phyloP scores from a whole-genome alignment of 768 basidiomycete species.

The Boletus bicolor region DNA sequence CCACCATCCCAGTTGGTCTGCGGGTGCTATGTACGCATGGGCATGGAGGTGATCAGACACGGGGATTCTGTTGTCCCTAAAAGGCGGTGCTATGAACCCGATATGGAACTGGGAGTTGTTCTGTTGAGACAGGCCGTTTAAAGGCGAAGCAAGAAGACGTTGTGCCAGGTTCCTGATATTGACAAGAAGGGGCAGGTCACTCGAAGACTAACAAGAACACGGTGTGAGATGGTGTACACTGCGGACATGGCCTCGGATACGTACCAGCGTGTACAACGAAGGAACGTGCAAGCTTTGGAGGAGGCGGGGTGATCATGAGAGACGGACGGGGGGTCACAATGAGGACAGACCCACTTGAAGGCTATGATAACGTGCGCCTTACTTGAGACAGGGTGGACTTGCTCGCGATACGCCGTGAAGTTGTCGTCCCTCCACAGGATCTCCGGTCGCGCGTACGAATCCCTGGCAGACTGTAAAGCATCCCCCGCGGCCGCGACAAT shows the following conservation, averaged over 20 bases:
- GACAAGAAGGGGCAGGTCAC: neutral
- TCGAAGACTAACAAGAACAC: constrained; percentile 33
- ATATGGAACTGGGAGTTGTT: neutral
- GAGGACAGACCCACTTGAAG: constrained; percentile 58
- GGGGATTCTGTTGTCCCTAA: constrained; percentile 74
- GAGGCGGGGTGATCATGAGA: neutral
- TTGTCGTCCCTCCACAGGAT: constrained; percentile 71
- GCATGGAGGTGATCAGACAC: constrained; percentile 77
- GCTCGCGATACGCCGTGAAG: neutral
- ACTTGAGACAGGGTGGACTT: constrained; percentile 38
- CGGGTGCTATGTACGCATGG: constrained; percentile 65
- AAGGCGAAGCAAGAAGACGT: neutral
- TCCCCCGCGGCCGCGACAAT: constrained; percentile 54
- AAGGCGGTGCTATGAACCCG: constrained; percentile 77
- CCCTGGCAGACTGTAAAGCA: constrained; percentile 27
- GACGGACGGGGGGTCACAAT: constrained; percentile 4
- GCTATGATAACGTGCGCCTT: constrained; percentile 69
- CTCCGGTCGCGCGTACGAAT: constrained; percentile 48
- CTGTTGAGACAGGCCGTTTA: neutral
- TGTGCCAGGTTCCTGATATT: neutral
- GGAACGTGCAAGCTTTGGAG: constrained; percentile 66
- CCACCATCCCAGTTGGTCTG: neutral
- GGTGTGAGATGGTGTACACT: constrained; percentile 37
- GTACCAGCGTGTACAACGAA: constrained; percentile 60
- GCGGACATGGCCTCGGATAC: constrained; percentile 33